Base-by-base conservation (phyloP, 2,329 filamentous ascomycete species). In the Cladophialophora immunda region DNA sequence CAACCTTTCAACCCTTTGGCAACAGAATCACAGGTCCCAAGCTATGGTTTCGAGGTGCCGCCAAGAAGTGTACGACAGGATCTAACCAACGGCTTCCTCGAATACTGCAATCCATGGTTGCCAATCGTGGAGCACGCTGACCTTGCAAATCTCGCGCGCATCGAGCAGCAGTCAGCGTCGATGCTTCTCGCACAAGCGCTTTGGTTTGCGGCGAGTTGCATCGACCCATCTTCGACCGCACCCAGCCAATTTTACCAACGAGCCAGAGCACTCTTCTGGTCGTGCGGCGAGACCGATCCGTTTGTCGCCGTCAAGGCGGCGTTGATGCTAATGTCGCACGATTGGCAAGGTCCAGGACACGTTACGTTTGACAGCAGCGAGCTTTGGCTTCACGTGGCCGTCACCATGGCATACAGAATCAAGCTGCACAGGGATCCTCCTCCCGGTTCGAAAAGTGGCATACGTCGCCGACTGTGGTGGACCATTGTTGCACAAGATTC, bases 141-240 rank as follows among this genome's bases (percentile, higher is more conserved):
- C 52, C 52, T 55, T 25, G 52, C 52, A 25, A 55, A 55, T 55
- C 52, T 55, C 30, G 52, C 52, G 52, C 52, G 52, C 29, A 55
- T 55, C 52, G 52, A 55, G 52, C 52, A 55, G 52, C 52, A 55
- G 52, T 55, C 52, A 55, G 52, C 52, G 29, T 55, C 52, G 52
- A 55, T 55, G 52, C 52, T 55, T 55, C 52, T 55, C 52, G 52
- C 52, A 30, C 52, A 55, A 55, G 52, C 52, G 30, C 52, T 55
- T 25, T 55, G 52, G 52, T 55, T 55, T 55, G 27, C 52, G 52
- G 52, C 52, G 52, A 55, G 52, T 55, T 29, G 19, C 17, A 55
- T 55, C 52, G 52, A 55, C 13, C 22, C 29, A 32, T 55, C 52
- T 55, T 55, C 52, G 6, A 55, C 52, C 11, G 29, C 52, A 55